A percentile compares a stretch with the other conserved stretches of the same genome.
Evolutionary conservation across 164 flowering plant species (phyloP).

Genomic region (Cinnamomum micranthum): DNA sequence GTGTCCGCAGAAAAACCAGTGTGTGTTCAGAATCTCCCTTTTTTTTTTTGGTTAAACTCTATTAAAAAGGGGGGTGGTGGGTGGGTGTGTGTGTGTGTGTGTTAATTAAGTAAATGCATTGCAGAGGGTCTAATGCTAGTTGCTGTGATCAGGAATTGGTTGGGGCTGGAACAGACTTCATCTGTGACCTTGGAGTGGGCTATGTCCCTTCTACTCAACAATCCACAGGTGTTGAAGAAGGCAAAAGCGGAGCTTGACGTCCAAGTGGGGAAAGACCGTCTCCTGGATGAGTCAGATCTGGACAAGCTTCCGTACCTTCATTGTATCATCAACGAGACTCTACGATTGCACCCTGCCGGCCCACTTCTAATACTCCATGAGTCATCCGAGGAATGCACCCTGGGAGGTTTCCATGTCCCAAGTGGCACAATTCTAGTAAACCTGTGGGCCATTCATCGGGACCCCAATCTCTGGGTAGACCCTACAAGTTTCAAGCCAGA

Average conservation of each 20-base stretch:
- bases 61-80: no score
- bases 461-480: slow-evolving; percentile 46
- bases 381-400: slow-evolving; percentile 30
- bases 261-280: slow-evolving; percentile 19
- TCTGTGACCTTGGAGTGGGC: slow-evolving; percentile 39
- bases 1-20: no score
- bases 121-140: no score
- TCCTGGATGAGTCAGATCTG: slow-evolving; percentile 43
- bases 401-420: slow-evolving; percentile 40
- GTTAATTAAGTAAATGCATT: no score
- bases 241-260: slow-evolving; percentile 34
- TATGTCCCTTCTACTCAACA: slow-evolving; percentile 38
- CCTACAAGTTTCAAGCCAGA: slow-evolving; percentile 46
- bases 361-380: slow-evolving; percentile 48
- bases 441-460: slow-evolving; percentile 46
- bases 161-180: slow-evolving; percentile 46
- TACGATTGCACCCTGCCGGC: slow-evolving; percentile 35
- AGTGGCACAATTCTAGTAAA: slow-evolving; percentile 42
- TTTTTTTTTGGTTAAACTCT: no score
- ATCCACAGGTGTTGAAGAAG: slow-evolving; percentile 32
- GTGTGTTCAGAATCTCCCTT: no score
- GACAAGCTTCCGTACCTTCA: slow-evolving; percentile 36
- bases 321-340: slow-evolving; percentile 35
- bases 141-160: slow-evolving; percentile 26
- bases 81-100: no score